A percentile compares a stretch with the other conserved stretches of the same genome.
phyloP scores from a whole-genome alignment of 1,139 yeast genomes.

The Yamadazyma sp. region DNA sequence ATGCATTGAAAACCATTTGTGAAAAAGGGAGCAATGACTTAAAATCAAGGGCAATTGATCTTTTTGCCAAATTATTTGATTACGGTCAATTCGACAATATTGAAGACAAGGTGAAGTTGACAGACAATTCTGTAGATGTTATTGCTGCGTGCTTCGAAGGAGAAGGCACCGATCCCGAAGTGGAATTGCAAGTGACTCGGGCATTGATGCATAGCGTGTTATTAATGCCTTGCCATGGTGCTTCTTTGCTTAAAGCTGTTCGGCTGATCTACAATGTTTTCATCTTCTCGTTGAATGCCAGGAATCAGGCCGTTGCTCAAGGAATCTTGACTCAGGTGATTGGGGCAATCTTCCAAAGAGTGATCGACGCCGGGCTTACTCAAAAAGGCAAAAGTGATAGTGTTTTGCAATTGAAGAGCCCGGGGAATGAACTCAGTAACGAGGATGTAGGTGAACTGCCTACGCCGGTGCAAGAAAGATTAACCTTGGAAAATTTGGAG shows the following conservation, averaged over 20 bases:
- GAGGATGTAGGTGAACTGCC: constrained; percentile 19
- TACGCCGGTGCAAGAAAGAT: constrained; percentile 24
- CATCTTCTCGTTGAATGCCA: constrained; percentile 73
- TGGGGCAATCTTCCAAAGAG: constrained; percentile 79
- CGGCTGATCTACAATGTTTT: constrained; percentile 93
- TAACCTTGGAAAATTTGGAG: constrained; percentile 62
- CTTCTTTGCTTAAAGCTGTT: constrained; percentile 82
- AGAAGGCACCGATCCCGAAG: constrained; percentile 84
- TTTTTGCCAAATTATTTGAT: constrained; percentile 48
- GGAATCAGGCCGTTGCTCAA: constrained; percentile 93
- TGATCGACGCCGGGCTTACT: constrained; percentile 24
- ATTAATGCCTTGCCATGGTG: constrained; percentile 87
- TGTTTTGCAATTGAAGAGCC: constrained; percentile 19
- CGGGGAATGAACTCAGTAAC: constrained; percentile 16
- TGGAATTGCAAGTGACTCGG: constrained; percentile 89
- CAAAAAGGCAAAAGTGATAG: constrained; percentile 14
- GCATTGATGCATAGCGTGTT: constrained; percentile 88
- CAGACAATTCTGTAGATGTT: constrained; percentile 84
- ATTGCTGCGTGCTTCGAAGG: constrained; percentile 87
- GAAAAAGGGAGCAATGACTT: constrained; percentile 32
- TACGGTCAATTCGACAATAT: constrained; percentile 41
- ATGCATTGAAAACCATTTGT: constrained; percentile 42
- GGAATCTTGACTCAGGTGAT: constrained; percentile 92
- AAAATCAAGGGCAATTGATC: constrained; percentile 42
- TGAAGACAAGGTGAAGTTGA: constrained; percentile 50